Evolutionary conservation across 371 early-diverging fungal species (phyloP).

Genomic region (Thermomucor indicae-seudaticae): DNA sequence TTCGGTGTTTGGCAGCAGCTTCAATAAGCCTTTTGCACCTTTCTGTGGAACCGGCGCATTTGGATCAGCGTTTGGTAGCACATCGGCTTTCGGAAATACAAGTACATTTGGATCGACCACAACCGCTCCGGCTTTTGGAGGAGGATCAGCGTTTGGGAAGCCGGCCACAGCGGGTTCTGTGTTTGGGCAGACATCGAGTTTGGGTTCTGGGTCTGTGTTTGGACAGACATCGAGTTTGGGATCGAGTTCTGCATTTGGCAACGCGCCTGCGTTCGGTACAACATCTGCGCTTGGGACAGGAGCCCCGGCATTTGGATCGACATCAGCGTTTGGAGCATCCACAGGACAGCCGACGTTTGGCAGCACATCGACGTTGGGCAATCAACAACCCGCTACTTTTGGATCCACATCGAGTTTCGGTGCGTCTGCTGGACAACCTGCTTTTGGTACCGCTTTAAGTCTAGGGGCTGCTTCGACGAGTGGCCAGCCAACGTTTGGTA

Average conservation of each 20-base stretch:
- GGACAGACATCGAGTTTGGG: not conserved
- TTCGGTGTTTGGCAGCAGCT: conserved; percentile 27
- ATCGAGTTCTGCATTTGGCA: conserved; percentile 21
- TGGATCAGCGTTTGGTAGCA: conserved; percentile 15
- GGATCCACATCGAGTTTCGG: conserved; percentile 17
- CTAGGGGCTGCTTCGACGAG: no score
- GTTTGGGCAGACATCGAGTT: not conserved
- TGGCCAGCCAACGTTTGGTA: no score
- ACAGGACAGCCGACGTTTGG: conserved; percentile 34
- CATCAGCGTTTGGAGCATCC: conserved; percentile 7
- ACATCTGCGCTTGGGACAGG: conserved; percentile 18
- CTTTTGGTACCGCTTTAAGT: no score
- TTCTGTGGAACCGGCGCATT: conserved; percentile 18
- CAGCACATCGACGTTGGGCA: conserved; percentile 13
- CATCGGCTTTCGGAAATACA: conserved; percentile 4
- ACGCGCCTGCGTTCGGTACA: conserved; percentile 19
- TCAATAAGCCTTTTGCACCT: conserved; percentile 23
- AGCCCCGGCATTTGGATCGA: conserved; percentile 6
- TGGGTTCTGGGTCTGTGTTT: not conserved
- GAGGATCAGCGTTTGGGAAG: conserved; percentile 9
- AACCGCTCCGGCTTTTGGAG: conserved; percentile 29
- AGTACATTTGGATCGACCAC: conserved; percentile 10
- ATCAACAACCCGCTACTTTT: conserved; percentile 14
- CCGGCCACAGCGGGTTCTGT: not conserved
- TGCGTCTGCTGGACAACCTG: conserved; percentile 4